phyloP scores from a whole-genome alignment of 192 early-diverging fungal species.

The Pecoramyces ruminantium region DNA sequence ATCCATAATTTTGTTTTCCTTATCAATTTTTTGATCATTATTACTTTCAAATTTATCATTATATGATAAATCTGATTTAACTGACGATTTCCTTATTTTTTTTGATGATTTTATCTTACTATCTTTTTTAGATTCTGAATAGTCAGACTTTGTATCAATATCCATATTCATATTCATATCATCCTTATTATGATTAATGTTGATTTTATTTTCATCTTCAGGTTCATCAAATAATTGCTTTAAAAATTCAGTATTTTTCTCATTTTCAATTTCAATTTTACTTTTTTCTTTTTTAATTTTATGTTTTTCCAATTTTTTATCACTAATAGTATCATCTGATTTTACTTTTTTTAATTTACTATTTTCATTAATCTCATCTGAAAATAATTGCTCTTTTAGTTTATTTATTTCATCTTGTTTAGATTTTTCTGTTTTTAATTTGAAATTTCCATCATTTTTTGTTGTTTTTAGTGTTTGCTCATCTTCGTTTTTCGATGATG shows the following conservation, averaged over 20 bases:
- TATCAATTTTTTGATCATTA: neutral
- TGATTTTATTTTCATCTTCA: neutral
- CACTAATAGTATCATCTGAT: neutral
- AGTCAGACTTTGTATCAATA: neutral
- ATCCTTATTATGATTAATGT: neutral
- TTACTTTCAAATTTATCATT: neutral
- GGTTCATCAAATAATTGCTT: neutral
- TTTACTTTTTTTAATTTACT: neutral
- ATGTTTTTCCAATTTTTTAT: neutral
- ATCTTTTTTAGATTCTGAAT: neutral
- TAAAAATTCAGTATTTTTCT: neutral
- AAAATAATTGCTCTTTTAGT: neutral
- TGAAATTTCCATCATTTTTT: neutral
- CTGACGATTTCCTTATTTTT: neutral
- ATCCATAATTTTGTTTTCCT: neutral
- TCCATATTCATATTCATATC: neutral
- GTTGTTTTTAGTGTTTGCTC: neutral
- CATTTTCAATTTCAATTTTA: neutral
- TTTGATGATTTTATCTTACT: neutral
- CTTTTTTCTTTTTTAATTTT: neutral
- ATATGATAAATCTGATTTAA: neutral
- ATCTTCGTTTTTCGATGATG: neutral
- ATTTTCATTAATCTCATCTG: neutral
- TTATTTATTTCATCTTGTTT: neutral
- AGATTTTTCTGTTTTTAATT: neutral